Base-by-base conservation (phyloP, 345 rosid genomes). In the Sisymbrium altissimum region DNA sequence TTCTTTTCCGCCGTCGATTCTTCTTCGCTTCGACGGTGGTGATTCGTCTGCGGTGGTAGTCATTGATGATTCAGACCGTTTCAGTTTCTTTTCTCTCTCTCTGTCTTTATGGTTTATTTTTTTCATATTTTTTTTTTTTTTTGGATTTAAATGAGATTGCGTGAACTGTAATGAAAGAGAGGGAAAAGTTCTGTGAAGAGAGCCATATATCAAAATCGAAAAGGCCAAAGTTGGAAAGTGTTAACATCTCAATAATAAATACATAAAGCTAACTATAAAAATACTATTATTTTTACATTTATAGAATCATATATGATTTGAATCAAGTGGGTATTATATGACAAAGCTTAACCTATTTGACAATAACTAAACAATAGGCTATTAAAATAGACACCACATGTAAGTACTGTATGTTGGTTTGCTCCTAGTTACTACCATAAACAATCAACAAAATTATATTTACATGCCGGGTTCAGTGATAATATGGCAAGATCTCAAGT, bases 191-290 rank as follows among this genome's bases (percentile, higher is more conserved):
- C 5, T 32, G 70, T 6, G 17, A 2, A 74, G 18, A 25, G 57
- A 17, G 39, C 56, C 66, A 67, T 76, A 76, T 52, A 66, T 74
- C 66, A 65, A 74, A 57, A 62, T 55, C 54, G n/a, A 19, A 70
- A 77, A 70, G 80, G 76, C 72, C 15, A 77, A 64, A 63, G 76
- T 70, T 70, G 76, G 80, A 77, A 77, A 70, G 66, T 63, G 71
- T 64, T 64, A 19, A 35, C 80, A 70, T 77, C 79, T n/a, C 55
- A 0, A 13, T 49, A 49, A 69, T 77, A 38, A 77, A 70, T 77
- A 55, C 67, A 11, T 77, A 77, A 77, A 77, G 80, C 52, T 54
- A 27, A 27, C 76, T 9, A 1, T 4, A 4, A 6, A 10, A 48
- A 36, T 11, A 64, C 17, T 21, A 30, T 17, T 63, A 32, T 13